Evolutionary conservation across 169 alveolate genomes (phyloP), one percentile per base, ranked within the genome.

Genomic region (Cryptosporidium andersoni): DNA sequence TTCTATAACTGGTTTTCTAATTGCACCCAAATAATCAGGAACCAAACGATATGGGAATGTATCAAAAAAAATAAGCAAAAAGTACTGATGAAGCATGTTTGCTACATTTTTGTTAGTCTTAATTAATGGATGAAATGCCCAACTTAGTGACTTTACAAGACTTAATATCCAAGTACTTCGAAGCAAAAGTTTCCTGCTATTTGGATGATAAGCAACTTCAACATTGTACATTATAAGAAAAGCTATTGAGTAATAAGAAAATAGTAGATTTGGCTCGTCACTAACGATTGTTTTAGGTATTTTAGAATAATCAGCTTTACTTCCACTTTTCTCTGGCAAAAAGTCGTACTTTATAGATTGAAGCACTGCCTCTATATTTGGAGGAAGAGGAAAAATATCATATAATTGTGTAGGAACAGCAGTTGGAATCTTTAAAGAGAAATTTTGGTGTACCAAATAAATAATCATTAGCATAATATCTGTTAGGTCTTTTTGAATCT

Each of bases 1-100:
- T 14, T 82, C 90, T 11, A 82, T 64, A 40, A 81, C 74, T 2
- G 90, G 55, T 14, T 81, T 82, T 80, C 37, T 82, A 2, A 82
- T 65, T 43, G 88, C 85, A 37, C 90, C 5, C 9, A 81, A 49
- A n/a, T 74, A 80, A 6, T 63, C 81, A 4, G 90, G 89, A 45
- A 64, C 81, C 5, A 82, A 42, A 8, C 66, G 36, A 55, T 45
- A 82, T n/a, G 90, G 90, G 39, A 82, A 62, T 51, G 81, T 64
- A 34, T 65, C 80, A 5, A 82, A 51, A 52, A 62, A 88, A 48
- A 66, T 66, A 36, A 80, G 11, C 51, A 82, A 16, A 55, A 52
- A 82, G 34, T 80, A 82, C 39, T 74, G 58, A 63, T 58, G 85
- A 34, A 74, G 16, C 85, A 74, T 74, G 60, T 58, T 74, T 74